Base-by-base conservation (phyloP, 2,329 filamentous ascomycete species). In the Aspergillus sp. region DNA sequence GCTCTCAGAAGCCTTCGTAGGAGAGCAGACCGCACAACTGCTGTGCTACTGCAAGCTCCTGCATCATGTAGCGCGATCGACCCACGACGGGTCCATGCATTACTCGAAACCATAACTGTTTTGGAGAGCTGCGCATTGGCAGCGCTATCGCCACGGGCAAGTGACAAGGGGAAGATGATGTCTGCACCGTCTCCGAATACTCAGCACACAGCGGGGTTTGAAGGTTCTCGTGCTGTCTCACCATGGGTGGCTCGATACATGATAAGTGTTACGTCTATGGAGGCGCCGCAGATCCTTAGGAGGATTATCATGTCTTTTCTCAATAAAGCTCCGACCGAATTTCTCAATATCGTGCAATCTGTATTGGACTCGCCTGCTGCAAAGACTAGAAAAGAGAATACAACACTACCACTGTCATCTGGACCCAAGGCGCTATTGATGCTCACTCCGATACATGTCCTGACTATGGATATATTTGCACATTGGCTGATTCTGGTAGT, bases 301-400 rank as follows among this genome's bases (percentile, higher is more conserved):
- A 67, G 79, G 2, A 74, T 68, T 0, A 72, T 80, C 45, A 78
- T 76, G 66, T 72, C 77, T 2, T 80, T 79, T n/a, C 39, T 81
- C 3, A 79, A 80, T 63, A 73, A 74, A 21, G 74, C 72, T 0
- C 75, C 77, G 0, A 58, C 63, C 0, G 62, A 69, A 0, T 81
- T 68, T 32, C 62, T 81, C 0, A 67, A 55, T 1, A 59, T 79
- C 1, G 68, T 81, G 2, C 74, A 78, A 47, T 69, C 69, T 3
- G 71, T 71, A 5, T 61, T 79, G 0, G 65, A 67, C 19, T 53
- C 57, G 2, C 43, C 63, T 15, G 47, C 51, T 19, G 45, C 15
- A 17, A 25, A 58, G 7, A 28, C 39, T 23, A 49, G 59, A 17
- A 47, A 41, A 25, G 50, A 55, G 23, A 21, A 51, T 17, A 43